phyloP scores from a whole-genome alignment of 2,329 filamentous ascomycete species.

The Aspergillus phoenicis region DNA sequence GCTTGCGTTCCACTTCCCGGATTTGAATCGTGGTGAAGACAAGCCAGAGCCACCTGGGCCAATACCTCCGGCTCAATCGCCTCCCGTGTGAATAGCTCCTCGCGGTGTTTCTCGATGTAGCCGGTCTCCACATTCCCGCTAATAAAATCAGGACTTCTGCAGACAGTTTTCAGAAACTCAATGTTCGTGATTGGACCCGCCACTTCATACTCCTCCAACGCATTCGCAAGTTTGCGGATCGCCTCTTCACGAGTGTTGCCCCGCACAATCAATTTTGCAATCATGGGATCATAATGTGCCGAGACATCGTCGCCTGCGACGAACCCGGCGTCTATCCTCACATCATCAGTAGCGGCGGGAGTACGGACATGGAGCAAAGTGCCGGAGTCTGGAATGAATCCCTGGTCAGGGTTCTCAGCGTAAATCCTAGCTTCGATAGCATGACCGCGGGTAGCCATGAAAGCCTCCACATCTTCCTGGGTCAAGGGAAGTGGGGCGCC shows the following conservation, averaged over 20 bases:
- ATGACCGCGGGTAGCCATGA: slow-evolving; percentile 75
- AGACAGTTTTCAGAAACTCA: slow-evolving; percentile 90
- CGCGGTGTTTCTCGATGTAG: slow-evolving; percentile 86
- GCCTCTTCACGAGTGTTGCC: slow-evolving; percentile 77
- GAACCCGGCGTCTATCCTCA: slow-evolving; percentile 93
- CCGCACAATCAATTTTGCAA: slow-evolving; percentile 92
- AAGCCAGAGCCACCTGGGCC: slow-evolving; percentile 80
- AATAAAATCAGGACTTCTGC: slow-evolving; percentile 78
- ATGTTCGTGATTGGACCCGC: slow-evolving; percentile 94
- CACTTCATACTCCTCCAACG: slow-evolving; percentile 86
- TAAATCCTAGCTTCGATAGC: slow-evolving; percentile 97
- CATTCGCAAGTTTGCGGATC: slow-evolving; percentile 77
- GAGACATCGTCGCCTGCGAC: slow-evolving; percentile 88
- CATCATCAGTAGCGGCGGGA: slow-evolving; percentile 67
- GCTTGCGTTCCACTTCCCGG: slow-evolving; percentile 26
- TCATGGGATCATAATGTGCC: slow-evolving; percentile 97
- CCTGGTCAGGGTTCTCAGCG: slow-evolving; percentile 87
- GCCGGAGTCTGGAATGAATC: slow-evolving; percentile 93
- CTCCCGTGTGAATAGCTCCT: slow-evolving; percentile 72
- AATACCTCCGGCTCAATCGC: slow-evolving; percentile 71
- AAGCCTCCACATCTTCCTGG: slow-evolving; percentile 65
- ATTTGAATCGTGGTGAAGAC: slow-evolving; percentile 57
- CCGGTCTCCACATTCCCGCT: slow-evolving; percentile 90
- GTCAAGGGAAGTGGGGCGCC: slow-evolving; percentile 67
- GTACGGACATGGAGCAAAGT: slow-evolving; percentile 80